A percentile compares a stretch with the other conserved stretches of the same genome.
These are phyloP conservation scores for Pisolithus tinctorius DNA, from an alignment of 768 basidiomycete genomes.

Conservation along the genomic window DNA sequence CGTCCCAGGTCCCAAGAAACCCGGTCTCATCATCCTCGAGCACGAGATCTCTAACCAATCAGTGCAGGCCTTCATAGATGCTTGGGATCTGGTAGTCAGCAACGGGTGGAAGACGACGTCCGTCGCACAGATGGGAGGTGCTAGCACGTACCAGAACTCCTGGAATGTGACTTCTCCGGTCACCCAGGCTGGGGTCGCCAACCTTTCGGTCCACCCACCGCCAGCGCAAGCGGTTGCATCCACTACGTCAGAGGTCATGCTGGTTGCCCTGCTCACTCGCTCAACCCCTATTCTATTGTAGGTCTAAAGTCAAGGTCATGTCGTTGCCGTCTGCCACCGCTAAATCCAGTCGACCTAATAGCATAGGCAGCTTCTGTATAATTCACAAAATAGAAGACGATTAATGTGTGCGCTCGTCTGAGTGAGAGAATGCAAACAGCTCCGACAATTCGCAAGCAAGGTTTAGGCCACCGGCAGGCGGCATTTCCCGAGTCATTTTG, in stretches of 20 bases:
- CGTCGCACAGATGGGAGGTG: constrained; percentile 38
- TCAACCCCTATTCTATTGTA: background rate
- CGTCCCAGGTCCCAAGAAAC: constrained; percentile 52
- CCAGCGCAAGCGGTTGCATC: background rate
- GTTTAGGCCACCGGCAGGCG: too few species aligned
- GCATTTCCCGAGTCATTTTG: too few species aligned
- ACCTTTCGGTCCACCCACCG: constrained; percentile 12
- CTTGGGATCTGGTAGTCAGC: constrained; percentile 53
- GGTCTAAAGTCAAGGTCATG: too few species aligned
- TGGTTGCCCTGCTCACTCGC: background rate
- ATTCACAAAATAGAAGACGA: too few species aligned
- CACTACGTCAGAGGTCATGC: background rate
- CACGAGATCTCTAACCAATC: constrained; percentile 67
- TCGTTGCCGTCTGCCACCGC: too few species aligned
- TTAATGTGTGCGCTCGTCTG: too few species aligned
- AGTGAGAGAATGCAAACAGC: too few species aligned
- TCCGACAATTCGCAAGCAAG: too few species aligned
- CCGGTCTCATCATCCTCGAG: constrained; percentile 78
- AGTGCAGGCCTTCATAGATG: constrained; percentile 59
- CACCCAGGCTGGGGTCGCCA: constrained; percentile 15
- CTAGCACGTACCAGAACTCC: constrained; percentile 44
- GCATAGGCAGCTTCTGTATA: background rate
- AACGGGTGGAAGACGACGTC: constrained; percentile 70
- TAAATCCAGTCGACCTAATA: constrained; percentile 10
- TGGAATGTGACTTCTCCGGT: constrained; percentile 22